Percentiles rank a stretch among this genome's conserved stretches.
phyloP scores from a whole-genome alignment of 495 filamentous ascomycete species.

The Ramalina peruviana region DNA sequence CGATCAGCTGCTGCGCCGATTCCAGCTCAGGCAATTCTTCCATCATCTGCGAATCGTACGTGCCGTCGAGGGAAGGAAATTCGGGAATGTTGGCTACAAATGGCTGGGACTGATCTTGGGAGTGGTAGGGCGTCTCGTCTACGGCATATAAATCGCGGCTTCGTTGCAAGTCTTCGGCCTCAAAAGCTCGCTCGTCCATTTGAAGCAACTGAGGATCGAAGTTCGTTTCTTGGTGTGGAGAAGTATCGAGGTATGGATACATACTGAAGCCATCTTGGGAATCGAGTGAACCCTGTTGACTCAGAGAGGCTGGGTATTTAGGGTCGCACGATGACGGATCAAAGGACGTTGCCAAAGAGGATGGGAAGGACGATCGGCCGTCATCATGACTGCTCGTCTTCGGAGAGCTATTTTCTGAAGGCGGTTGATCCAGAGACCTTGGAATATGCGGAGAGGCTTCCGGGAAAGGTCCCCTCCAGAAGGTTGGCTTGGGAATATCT shows the following conservation, averaged over 20 bases:
- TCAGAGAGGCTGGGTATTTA: background rate
- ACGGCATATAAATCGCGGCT: conserved; percentile 1
- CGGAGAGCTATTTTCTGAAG: conserved; percentile 5
- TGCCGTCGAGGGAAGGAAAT: background rate
- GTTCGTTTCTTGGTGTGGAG: background rate
- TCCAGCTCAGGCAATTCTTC: no score
- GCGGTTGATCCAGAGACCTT: background rate
- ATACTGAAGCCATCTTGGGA: background rate
- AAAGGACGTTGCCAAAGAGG: conserved; percentile 11
- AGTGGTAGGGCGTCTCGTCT: background rate
- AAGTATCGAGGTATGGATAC: background rate
- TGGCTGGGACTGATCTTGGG: background rate
- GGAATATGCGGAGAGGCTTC: background rate
- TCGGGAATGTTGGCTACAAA: background rate
- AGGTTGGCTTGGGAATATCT: no score
- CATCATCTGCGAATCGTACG: background rate
- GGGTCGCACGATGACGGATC: conserved; percentile 6
- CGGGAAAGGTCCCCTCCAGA: no score
- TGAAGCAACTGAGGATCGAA: background rate
- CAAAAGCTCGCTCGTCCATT: background rate
- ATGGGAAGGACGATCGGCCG: conserved; percentile 7
- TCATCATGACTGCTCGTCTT: conserved; percentile 2
- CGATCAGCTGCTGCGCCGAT: no score
- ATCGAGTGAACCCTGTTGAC: conserved; percentile 1
- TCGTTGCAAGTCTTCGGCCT: background rate